Base-by-base conservation (phyloP, 1,284 basidiomycete genomes). In the Moniliella sp. region DNA sequence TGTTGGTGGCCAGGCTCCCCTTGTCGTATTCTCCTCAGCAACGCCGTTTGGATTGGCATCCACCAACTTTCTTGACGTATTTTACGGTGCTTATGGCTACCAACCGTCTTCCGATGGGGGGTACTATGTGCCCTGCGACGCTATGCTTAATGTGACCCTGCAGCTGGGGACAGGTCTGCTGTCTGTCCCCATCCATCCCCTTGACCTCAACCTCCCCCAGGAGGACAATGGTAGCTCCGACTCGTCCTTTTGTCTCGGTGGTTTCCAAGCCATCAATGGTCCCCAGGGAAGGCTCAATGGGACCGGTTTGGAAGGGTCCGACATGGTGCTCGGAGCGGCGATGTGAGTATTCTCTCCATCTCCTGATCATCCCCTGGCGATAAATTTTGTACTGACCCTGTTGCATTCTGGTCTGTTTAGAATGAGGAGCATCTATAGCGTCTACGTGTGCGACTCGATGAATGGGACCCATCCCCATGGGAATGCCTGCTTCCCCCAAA, bases 61-160 rank as follows among this genome's bases (percentile, higher is more conserved):
- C 9, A 32, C 36, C 11, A 33, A 31, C 25, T 37, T 45, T 2
- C 40, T 54, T 25, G 48, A 54, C 21, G 47, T 43, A 11, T 26
- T 54, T 12, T 54, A 54, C 31, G 49, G 50, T 15, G 49, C 49
- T 12, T 50, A 36, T 30, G 47, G 47, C 18, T 43, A 51, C 27
- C 44, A 46, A 14, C 50, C 48, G 5, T 39, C 40, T 10, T 34
- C 38, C 3, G 43, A 52, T 21, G 43, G 47, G 2, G 46, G 43
- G 17, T 52, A 50, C 39, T 54, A 54, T 29, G 39, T 52, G 2
- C 46, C 49, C 7, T 54, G 50, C 29, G 32, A 38, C 18, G 36
- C 48, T 11, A 40, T 40, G 28, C n/a, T 51, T 23, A 46, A 54
- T 34, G 41, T 51, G 35, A 42, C 47, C 8, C 25, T 53, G 23